Evolutionary conservation across 2,329 filamentous ascomycete species (phyloP).

Genomic region (Shiraia sp.): DNA sequence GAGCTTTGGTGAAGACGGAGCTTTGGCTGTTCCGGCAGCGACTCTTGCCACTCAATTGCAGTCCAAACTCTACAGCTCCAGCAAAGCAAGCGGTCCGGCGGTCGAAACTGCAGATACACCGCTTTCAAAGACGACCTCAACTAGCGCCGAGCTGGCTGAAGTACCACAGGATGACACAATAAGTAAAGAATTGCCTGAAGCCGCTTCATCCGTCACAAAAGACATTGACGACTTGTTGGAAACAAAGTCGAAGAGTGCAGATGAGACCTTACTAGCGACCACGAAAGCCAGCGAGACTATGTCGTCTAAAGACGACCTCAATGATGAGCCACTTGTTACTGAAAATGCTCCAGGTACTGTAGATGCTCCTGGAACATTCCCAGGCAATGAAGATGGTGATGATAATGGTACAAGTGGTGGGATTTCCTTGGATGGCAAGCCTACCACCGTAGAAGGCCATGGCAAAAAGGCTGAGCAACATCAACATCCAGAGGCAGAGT

Average conservation of each 20-base stretch:
- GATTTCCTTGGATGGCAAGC: too few relatives aligned
- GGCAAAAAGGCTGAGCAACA: too few relatives aligned
- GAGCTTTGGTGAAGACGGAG: conserved; percentile 41
- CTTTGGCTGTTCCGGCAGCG: conserved; percentile 38
- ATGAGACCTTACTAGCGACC: too few relatives aligned
- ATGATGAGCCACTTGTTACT: conserved; percentile 15
- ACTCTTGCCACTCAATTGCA: conserved; percentile 33
- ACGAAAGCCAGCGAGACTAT: too few relatives aligned
- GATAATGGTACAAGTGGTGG: conserved; percentile 2
- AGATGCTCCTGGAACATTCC: conserved; percentile 26
- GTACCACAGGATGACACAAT: too few relatives aligned
- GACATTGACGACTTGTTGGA: conserved; percentile 1
- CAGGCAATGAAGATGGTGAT: conserved; percentile 10
- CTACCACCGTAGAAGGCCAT: too few relatives aligned
- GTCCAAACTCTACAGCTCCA: conserved; percentile 16
- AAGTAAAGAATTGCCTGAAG: conserved; percentile 7
- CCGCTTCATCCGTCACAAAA: conserved; percentile 5
- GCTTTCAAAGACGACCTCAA: conserved; percentile 5
- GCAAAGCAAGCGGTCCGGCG: conserved; percentile 6
- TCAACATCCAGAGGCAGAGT: too few relatives aligned
- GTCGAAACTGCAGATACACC: conserved; percentile 5
- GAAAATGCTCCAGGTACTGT: conserved; percentile 15
- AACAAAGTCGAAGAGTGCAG: too few relatives aligned
- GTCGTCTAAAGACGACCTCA: too few relatives aligned
- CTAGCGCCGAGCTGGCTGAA: too few relatives aligned